A percentile compares a stretch with the other conserved stretches of the same genome.
Evolutionary conservation across 1,139 yeast genomes (phyloP).

Genomic region (Yamadazyma diospyri): DNA sequence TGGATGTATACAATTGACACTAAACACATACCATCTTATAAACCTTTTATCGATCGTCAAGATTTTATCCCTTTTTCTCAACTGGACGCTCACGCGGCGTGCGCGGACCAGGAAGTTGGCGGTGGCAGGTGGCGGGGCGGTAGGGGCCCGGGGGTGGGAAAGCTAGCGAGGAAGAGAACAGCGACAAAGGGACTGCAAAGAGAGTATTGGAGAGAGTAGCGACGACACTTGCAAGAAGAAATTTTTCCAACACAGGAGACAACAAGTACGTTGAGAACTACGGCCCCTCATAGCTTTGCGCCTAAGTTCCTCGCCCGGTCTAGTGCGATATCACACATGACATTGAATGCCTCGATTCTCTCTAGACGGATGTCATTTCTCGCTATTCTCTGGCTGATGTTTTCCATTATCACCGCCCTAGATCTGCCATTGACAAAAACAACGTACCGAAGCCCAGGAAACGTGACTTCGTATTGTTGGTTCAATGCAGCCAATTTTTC

Average conservation of each 20-base stretch:
- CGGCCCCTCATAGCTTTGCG: slow-evolving; percentile 21
- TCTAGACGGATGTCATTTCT: slow-evolving; percentile 53
- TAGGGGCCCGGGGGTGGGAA: slow-evolving; percentile 3
- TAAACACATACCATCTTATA: slow-evolving; percentile 11
- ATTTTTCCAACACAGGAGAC: too few relatives aligned
- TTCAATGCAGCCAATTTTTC: slow-evolving; percentile 51
- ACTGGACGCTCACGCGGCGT: slow-evolving; percentile 2
- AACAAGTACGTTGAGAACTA: too few relatives aligned
- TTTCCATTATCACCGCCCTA: slow-evolving; percentile 58
- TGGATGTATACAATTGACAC: slow-evolving; percentile 1
- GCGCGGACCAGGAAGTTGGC: slow-evolving; percentile 4
- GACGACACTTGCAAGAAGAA: too few relatives aligned
- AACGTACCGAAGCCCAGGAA: slow-evolving; percentile 86
- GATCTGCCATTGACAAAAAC: slow-evolving; percentile 85
- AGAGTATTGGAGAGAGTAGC: too few relatives aligned
- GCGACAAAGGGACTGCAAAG: too few relatives aligned
- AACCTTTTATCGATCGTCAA: neutral
- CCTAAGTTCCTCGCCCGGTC: slow-evolving; percentile 64
- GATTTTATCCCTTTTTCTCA: slow-evolving; percentile 4
- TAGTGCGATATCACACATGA: slow-evolving; percentile 87
- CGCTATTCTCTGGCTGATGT: slow-evolving; percentile 61
- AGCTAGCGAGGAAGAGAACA: too few relatives aligned
- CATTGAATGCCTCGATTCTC: slow-evolving; percentile 62
- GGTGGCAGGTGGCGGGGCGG: slow-evolving; percentile 1
- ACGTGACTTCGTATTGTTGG: slow-evolving; percentile 57